Conservation (phyloP, 2,329 filamentous ascomycete genomes). For the Fusarium agapanthi region DNA sequence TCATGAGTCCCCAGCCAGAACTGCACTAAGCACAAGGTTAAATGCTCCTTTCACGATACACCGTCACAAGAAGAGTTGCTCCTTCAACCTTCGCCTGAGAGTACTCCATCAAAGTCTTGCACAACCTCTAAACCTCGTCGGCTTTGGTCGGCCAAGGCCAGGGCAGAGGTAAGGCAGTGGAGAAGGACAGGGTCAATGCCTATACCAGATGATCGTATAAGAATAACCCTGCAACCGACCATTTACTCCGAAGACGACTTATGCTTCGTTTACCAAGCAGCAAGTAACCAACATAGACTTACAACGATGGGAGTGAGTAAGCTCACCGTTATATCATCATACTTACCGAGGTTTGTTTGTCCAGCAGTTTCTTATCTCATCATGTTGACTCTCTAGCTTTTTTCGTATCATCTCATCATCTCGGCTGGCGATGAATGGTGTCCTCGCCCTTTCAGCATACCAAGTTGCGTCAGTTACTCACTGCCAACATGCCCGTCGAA, state of each 20-base stretch:
- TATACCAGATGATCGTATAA: slow-evolving; percentile 8
- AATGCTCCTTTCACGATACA: slow-evolving; percentile 21
- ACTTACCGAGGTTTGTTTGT: slow-evolving; percentile 14
- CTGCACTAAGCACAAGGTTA: slow-evolving; percentile 29
- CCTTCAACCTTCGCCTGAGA: not conserved
- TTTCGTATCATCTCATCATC: slow-evolving; percentile 16
- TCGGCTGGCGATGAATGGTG: slow-evolving; percentile 19
- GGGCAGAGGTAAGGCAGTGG: slow-evolving; percentile 28
- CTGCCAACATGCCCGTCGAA: slow-evolving; percentile 17
- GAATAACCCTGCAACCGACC: slow-evolving; percentile 16
- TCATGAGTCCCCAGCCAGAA: slow-evolving; percentile 11
- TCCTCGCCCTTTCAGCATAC: slow-evolving; percentile 18
- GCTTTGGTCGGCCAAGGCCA: slow-evolving; percentile 25
- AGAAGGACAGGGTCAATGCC: slow-evolving; percentile 27
- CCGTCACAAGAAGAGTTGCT: slow-evolving; percentile 4
- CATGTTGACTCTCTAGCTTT: slow-evolving; percentile 4
- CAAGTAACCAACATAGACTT: slow-evolving; percentile 18
- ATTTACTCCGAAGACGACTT: slow-evolving; percentile 27
- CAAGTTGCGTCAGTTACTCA: slow-evolving; percentile 20
- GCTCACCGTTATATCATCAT: slow-evolving; percentile 18
- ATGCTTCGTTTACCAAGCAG: slow-evolving; percentile 25
- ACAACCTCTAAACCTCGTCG: not conserved
- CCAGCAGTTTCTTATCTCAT: not conserved
- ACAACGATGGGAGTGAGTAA: slow-evolving; percentile 16
- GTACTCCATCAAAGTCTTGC: not conserved